A percentile compares a stretch with the other conserved stretches of the same genome.
Evolutionary conservation across 139 green algal species (phyloP).

Genomic region (Tetradesmus lagerheimii): DNA sequence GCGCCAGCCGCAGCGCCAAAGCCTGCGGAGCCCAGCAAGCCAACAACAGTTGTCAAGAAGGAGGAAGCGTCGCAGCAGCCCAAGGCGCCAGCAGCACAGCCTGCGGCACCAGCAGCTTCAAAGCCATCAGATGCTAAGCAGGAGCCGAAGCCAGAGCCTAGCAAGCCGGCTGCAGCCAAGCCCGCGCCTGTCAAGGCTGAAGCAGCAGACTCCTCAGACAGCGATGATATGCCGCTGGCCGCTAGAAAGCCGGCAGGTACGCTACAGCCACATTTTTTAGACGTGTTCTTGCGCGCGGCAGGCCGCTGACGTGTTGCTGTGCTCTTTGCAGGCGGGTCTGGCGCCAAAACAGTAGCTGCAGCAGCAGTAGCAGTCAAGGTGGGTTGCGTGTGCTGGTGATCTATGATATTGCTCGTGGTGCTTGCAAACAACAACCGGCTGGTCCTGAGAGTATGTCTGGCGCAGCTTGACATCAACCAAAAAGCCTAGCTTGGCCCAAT

Average conservation of each 20-base stretch:
- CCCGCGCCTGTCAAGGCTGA: constrained; percentile 3
- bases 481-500: neutral
- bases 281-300: neutral
- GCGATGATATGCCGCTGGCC: constrained; percentile 33
- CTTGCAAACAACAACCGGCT: too few relatives aligned
- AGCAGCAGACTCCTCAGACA: constrained; percentile 29
- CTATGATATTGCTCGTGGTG: neutral
- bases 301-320: neutral
- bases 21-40: neutral
- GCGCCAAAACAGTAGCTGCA: neutral
- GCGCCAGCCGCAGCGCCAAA: constrained; percentile 12
- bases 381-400: neutral
- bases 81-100: neutral
- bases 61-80: neutral
- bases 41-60: neutral
- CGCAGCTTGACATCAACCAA: too few relatives aligned
- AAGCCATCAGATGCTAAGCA: constrained; percentile 28
- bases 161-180: constrained; percentile 8
- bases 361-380: neutral
- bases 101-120: neutral
- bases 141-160: neutral
- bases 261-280: neutral
- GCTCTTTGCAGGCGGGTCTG: neutral
- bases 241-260: constrained; percentile 13
- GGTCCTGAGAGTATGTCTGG: too few relatives aligned